A percentile compares a stretch with the other conserved stretches of the same genome.
Conservation (phyloP, 805 yeast species). For the Candida anglica region DNA sequence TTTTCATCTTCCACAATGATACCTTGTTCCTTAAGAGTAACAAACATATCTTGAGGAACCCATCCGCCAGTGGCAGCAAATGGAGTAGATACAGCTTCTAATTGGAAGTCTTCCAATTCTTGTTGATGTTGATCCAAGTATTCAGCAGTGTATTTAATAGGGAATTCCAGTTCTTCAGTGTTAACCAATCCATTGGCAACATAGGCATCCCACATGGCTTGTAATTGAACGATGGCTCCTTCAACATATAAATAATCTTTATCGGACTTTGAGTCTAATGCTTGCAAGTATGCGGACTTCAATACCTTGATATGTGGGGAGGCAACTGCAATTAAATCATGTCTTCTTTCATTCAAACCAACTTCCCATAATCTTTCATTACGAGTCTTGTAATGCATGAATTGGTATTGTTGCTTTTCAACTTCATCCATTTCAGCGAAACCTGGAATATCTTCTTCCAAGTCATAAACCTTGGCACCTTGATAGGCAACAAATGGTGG, state of each 20-base stretch:
- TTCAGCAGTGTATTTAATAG: constrained; percentile 56
- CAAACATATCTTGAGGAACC: constrained; percentile 94
- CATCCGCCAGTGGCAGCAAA: constrained; percentile 91
- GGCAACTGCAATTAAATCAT: constrained; percentile 72
- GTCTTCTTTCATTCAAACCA: constrained; percentile 59
- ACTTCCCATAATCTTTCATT: constrained; percentile 88
- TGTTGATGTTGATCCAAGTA: constrained; percentile 56
- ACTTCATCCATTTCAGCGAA: constrained; percentile 63
- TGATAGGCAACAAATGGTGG: constrained; percentile 84
- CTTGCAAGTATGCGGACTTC: constrained; percentile 59
- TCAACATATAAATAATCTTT: constrained; percentile 63
- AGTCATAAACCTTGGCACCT: constrained; percentile 81
- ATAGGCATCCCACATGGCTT: constrained; percentile 66
- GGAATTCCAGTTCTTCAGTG: constrained; percentile 42
- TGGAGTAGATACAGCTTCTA: constrained; percentile 64
- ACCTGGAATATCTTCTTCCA: constrained; percentile 70
- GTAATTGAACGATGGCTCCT: constrained; percentile 61
- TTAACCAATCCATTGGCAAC: constrained; percentile 54
- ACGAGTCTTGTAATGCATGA: constrained; percentile 85
- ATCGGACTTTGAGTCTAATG: constrained; percentile 54
- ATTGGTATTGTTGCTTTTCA: constrained; percentile 77
- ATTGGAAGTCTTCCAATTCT: constrained; percentile 63
- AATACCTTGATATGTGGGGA: constrained; percentile 78
- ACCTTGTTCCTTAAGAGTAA: constrained; percentile 62
- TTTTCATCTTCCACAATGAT: constrained; percentile 54